These are phyloP conservation scores for Clarireedia homoeocarpa DNA, from an alignment of 2,329 filamentous ascomycete genomes.

Conservation along the genomic window DNA sequence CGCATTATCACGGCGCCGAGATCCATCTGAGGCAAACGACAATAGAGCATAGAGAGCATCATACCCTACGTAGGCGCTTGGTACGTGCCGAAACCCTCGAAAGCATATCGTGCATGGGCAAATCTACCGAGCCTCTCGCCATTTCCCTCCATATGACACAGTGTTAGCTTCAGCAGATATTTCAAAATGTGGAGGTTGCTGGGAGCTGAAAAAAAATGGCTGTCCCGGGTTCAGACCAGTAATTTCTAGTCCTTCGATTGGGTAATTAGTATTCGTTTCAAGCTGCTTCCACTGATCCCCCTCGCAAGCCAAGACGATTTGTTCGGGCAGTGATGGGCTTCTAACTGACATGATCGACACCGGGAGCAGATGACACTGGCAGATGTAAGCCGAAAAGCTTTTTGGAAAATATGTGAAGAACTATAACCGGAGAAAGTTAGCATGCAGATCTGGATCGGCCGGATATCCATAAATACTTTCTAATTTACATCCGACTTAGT, in stretches of 20 bases:
- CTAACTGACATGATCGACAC: slow-evolving; percentile 8
- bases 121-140: neutral
- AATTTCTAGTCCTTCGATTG: slow-evolving; percentile 1
- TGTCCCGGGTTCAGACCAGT: neutral
- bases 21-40: neutral
- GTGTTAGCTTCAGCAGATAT: slow-evolving; percentile 6
- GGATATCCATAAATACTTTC: neutral
- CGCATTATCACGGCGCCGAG: neutral
- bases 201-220: slow-evolving; percentile 1
- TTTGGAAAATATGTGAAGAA: neutral
- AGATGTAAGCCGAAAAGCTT: slow-evolving; percentile 2
- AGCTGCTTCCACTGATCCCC: neutral
- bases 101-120: neutral
- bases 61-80: neutral
- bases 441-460: no score
- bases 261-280: slow-evolving; percentile 5
- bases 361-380: slow-evolving; percentile 6
- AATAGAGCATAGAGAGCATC: neutral
- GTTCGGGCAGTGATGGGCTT: slow-evolving; percentile 6
- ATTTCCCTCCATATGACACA: slow-evolving; percentile 1
- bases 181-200: slow-evolving; percentile 1
- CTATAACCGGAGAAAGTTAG: no score
- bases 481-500: slow-evolving; percentile 2
- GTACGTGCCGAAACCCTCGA: neutral
- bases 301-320: slow-evolving; percentile 3